These are phyloP conservation scores for Fusarium pseudograminearum DNA, from an alignment of 2,329 filamentous ascomycete species.

Conservation along the genomic window DNA sequence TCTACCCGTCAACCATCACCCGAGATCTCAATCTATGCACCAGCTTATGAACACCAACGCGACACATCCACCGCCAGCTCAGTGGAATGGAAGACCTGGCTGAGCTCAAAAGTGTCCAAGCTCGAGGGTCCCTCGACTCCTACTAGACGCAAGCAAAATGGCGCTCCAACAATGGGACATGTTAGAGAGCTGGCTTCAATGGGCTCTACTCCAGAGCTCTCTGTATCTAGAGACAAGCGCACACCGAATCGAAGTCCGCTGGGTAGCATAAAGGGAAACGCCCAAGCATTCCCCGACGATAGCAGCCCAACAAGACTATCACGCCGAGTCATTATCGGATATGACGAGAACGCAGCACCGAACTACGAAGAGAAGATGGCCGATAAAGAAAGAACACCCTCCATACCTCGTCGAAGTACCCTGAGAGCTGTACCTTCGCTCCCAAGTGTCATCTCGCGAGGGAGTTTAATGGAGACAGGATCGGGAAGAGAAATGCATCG, in stretches of 20 bases:
- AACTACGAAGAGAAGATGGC: not conserved
- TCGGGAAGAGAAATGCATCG: constrained; percentile 24
- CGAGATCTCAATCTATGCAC: constrained; percentile 27
- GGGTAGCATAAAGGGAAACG: constrained; percentile 24
- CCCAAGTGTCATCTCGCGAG: constrained; percentile 27
- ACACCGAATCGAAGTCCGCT: constrained; percentile 25
- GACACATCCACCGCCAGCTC: constrained; percentile 60
- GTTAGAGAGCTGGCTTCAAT: constrained; percentile 65
- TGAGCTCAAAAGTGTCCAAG: constrained; percentile 64
- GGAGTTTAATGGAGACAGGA: not conserved
- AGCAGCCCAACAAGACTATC: not conserved
- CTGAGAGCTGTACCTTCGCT: constrained; percentile 47
- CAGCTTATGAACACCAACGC: constrained; percentile 50
- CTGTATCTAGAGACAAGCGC: not conserved
- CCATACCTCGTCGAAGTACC: constrained; percentile 34
- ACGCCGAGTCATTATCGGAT: not conserved
- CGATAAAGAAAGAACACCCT: constrained; percentile 10
- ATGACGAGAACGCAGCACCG: constrained; percentile 42
- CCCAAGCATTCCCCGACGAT: not conserved
- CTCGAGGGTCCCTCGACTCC: constrained; percentile 52
- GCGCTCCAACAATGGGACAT: constrained; percentile 52
- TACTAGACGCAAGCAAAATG: constrained; percentile 13
- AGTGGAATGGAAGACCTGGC: constrained; percentile 67
- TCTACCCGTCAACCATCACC: constrained; percentile 22
- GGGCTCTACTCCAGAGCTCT: constrained; percentile 49